Evolutionary conservation across 2,329 filamentous ascomycete genomes (phyloP).

Genomic region (Diplocarpon rosae): DNA sequence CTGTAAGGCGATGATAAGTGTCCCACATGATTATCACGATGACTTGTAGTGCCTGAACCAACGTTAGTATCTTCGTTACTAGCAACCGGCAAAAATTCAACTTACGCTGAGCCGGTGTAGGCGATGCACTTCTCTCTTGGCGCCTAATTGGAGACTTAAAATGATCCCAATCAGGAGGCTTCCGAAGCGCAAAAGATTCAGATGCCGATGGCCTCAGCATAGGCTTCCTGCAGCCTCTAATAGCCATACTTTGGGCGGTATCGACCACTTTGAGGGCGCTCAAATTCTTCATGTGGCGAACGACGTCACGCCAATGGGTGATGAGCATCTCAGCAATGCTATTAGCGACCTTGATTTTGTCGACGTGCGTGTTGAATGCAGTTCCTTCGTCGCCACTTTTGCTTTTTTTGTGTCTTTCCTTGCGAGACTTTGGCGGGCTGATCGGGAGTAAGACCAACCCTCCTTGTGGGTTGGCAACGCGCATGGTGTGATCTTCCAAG

Average conservation of each 20-base stretch:
- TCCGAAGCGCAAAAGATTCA: conserved; percentile 31
- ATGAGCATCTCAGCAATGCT: conserved; percentile 55
- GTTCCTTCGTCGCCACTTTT: conserved; percentile 18
- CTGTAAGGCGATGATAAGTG: not conserved
- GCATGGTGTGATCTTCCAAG: conserved; percentile 37
- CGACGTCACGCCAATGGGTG: conserved; percentile 52
- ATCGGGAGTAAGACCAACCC: conserved; percentile 22
- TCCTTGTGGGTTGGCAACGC: conserved; percentile 20
- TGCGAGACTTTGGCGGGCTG: conserved; percentile 32
- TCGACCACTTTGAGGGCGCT: conserved; percentile 11
- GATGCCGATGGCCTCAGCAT: conserved; percentile 32
- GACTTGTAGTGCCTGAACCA: conserved; percentile 1
- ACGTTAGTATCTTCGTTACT: not conserved
- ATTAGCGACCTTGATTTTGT: conserved; percentile 49
- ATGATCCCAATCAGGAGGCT: conserved; percentile 30
- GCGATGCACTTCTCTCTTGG: conserved; percentile 26
- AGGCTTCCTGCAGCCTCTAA: conserved; percentile 9
- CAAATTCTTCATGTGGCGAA: conserved; percentile 45
- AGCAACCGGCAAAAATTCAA: conserved; percentile 2
- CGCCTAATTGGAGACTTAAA: conserved; percentile 13
- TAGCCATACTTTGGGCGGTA: conserved; percentile 9
- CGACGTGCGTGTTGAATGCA: conserved; percentile 28
- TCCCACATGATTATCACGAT: not conserved
- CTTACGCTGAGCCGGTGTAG: conserved; percentile 29
- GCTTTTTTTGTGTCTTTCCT: conserved; percentile 30